Base-by-base conservation (phyloP, 2,329 filamentous ascomycete species). In the Hymenoscyphus infarciens region DNA sequence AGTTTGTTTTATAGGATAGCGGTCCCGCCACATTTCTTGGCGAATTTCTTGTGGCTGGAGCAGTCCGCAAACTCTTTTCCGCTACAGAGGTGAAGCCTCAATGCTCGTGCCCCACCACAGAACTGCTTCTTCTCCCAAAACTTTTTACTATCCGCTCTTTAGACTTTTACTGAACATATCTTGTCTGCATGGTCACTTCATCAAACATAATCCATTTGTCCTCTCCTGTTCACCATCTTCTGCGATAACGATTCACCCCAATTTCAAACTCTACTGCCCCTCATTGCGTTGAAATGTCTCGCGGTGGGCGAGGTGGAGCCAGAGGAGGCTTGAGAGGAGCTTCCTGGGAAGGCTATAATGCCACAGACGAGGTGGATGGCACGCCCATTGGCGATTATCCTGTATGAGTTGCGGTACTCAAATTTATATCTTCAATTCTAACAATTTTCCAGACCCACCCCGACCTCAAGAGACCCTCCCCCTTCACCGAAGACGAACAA, bases 341-440 rank as follows among this genome's bases (percentile, higher is more conserved):
- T 56, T 70, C 69, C n/a, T 74, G 71, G 71, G 69, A 73, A 13
- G 25, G 13, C 45, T 61, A 71, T 38, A 72, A 74, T 66, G 55
- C 68, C 5, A 64, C 61, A 25, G 59, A 71, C 19, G 68, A 71
- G 42, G 62, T 73, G 6, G 78, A 67, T 70, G 71, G 74, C 42
- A 78, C 76, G 65, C 80, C 80, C 15, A 77, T 76, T 33, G 78
- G 78, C 61, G 70, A 80, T 42, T 81, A 78, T 67, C 80, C 80
- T 62, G 80, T 81, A 74, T 45, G 75, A 29, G 2, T 8, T 72
- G 62, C 61, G 25, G 53, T 45, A 38, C 56, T 60, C 27, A 15
- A 2, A 54, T 11, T 8, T 15, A 27, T 22, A 39, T 11, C 10
- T 11, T 25, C n/a, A 16, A 22, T 4, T 49, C 42, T 61, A 61